A percentile compares a stretch with the other conserved stretches of the same genome.
Conservation (phyloP, 1,139 yeast genomes). For the Hyphopichia buzzinii region DNA sequence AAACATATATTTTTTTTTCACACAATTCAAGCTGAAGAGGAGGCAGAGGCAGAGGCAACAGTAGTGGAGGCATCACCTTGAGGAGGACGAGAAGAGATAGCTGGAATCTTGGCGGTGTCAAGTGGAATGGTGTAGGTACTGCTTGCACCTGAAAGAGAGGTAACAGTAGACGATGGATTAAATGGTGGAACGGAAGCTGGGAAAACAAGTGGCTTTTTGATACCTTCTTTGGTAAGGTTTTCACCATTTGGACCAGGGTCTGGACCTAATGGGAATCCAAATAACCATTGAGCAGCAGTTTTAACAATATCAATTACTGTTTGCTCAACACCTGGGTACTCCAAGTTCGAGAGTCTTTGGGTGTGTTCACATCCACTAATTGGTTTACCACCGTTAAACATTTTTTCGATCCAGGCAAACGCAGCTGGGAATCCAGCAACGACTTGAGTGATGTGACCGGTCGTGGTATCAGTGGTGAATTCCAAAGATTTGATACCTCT, state of each 20-base stretch:
- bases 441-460: slow-evolving; percentile 28
- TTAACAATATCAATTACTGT: background rate
- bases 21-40: no score
- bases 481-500: slow-evolving; percentile 30
- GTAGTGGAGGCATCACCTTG: no score
- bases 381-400: slow-evolving; percentile 19
- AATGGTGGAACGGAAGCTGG: background rate
- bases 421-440: slow-evolving; percentile 30
- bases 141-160: background rate
- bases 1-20: no score
- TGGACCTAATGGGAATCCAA: no score
- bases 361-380: slow-evolving; percentile 24
- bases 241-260: slow-evolving; percentile 4
- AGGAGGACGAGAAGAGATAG: no score
- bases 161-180: background rate
- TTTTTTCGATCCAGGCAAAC: slow-evolving; percentile 22
- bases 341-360: slow-evolving; percentile 1
- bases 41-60: no score
- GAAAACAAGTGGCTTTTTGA: background rate
- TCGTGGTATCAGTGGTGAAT: slow-evolving; percentile 21
- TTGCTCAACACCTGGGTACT: background rate
- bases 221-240: background rate
- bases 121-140: no score
- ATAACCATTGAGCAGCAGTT: slow-evolving; percentile 1
- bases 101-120: no score